Conservation (phyloP, 371 early-diverging fungal species). For the Mucor piriformis region DNA sequence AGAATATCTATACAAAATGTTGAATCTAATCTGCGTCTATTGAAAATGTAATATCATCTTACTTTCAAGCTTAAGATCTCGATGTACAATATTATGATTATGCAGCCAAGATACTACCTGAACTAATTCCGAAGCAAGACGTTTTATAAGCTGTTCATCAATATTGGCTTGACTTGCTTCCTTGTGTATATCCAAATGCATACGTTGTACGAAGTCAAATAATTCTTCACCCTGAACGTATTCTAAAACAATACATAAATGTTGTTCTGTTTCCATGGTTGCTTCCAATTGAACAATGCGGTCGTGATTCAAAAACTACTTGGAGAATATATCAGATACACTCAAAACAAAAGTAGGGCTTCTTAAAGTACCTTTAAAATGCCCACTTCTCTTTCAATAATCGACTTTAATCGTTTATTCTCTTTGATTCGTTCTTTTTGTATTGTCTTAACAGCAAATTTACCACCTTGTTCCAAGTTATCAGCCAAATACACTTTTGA, state of each 20-base stretch:
- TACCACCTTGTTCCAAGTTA: constrained; percentile 16
- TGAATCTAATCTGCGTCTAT: no score
- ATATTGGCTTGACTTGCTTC: constrained; percentile 3
- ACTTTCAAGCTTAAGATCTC: constrained; percentile 75
- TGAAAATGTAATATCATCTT: constrained; percentile 20
- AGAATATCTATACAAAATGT: constrained; percentile 28
- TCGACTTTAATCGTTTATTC: constrained; percentile 24
- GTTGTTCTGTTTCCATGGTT: constrained; percentile 60
- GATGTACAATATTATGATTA: constrained; percentile 63
- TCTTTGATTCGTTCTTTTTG: constrained; percentile 23
- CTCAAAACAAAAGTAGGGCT: no score
- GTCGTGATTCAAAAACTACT: constrained; percentile 55
- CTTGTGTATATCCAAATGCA: constrained; percentile 5
- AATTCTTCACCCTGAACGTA: constrained; percentile 32
- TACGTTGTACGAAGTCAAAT: constrained; percentile 39
- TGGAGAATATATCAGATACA: neutral
- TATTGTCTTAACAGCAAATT: constrained; percentile 30
- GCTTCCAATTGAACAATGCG: constrained; percentile 69
- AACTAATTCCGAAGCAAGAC: constrained; percentile 45
- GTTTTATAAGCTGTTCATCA: constrained; percentile 24
- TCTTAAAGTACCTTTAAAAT: constrained; percentile 24
- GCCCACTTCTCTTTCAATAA: constrained; percentile 35
- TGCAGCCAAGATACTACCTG: constrained; percentile 65
- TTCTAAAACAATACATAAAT: constrained; percentile 51
- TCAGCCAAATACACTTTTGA: constrained; percentile 33